These are phyloP conservation scores for Sclerotiophoma versabilis DNA, from an alignment of 2,329 filamentous ascomycete genomes.

Conservation along the genomic window DNA sequence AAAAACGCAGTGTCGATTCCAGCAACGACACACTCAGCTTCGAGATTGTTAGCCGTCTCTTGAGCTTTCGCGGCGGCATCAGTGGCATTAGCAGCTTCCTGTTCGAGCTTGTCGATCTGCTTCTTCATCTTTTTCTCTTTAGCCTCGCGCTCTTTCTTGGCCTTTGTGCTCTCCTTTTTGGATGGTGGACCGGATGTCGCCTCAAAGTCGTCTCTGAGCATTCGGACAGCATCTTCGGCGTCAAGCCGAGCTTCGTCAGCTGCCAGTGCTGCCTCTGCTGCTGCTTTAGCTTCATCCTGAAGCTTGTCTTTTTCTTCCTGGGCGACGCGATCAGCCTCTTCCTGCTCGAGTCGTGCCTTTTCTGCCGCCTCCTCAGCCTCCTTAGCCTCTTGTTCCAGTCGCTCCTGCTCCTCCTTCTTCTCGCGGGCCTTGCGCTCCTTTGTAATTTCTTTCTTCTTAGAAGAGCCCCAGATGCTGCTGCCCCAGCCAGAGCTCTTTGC, in stretches of 20 bases:
- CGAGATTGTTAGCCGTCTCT: slow-evolving; percentile 35
- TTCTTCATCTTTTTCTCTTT: slow-evolving; percentile 38
- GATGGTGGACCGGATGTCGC: slow-evolving; percentile 16
- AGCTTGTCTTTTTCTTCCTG: slow-evolving; percentile 37
- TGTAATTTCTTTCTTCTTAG: slow-evolving; percentile 49
- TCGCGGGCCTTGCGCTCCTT: slow-evolving; percentile 45
- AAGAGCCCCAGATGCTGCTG: slow-evolving; percentile 26
- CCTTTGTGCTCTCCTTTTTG: slow-evolving; percentile 48
- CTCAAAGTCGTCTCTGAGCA: slow-evolving; percentile 32
- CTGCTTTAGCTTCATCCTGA: slow-evolving; percentile 30
- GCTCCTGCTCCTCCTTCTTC: slow-evolving; percentile 42
- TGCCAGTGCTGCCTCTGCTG: slow-evolving; percentile 25
- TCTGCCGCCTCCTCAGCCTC: slow-evolving; percentile 32
- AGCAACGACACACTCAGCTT: slow-evolving; percentile 46
- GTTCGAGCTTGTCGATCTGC: slow-evolving; percentile 38
- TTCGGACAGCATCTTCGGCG: slow-evolving; percentile 8
- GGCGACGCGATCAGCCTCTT: slow-evolving; percentile 27
- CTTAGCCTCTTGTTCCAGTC: slow-evolving; percentile 14
- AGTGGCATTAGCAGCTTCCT: slow-evolving; percentile 38
- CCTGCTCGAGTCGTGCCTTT: slow-evolving; percentile 27
- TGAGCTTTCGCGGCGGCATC: slow-evolving; percentile 49
- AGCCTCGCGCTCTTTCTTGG: slow-evolving; percentile 39
- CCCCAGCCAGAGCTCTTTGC: slow-evolving; percentile 34
- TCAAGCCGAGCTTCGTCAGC: slow-evolving; percentile 29
- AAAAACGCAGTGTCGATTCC: slow-evolving; percentile 35